These are phyloP conservation scores for Trichosporon sp. DNA, from an alignment of 1,284 basidiomycete genomes.

Conservation along the genomic window DNA sequence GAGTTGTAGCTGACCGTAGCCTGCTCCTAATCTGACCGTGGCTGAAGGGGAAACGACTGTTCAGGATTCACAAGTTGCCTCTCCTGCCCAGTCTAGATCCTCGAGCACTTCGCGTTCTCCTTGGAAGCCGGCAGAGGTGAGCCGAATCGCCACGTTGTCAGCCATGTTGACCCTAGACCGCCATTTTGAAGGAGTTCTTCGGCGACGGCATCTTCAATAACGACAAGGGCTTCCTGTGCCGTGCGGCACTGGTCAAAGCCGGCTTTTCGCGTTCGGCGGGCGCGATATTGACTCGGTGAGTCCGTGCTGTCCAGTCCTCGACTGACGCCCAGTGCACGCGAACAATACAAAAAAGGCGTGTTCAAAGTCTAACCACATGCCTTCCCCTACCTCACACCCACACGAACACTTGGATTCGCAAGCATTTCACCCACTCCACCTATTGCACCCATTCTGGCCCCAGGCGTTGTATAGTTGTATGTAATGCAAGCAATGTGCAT, in stretches of 20 bases:
- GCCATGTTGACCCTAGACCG: not conserved
- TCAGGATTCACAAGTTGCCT: not conserved
- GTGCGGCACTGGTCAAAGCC: not conserved
- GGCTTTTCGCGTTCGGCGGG: not conserved
- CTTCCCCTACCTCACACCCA: not conserved
- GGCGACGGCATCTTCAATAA: not conserved
- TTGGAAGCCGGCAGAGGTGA: not conserved
- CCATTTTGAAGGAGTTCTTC: slow-evolving; percentile 10
- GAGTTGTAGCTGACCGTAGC: not conserved
- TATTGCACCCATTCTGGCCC: not conserved
- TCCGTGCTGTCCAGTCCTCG: not conserved
- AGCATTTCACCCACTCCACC: not conserved
- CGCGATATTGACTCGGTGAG: slow-evolving; percentile 11
- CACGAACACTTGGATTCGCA: not conserved
- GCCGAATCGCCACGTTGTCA: not conserved
- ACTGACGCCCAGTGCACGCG: slow-evolving; percentile 8
- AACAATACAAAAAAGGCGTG: slow-evolving; percentile 4
- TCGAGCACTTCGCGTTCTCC: not conserved
- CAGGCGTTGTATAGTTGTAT: not conserved
- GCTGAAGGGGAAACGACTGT: not conserved
- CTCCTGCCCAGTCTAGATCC: not conserved
- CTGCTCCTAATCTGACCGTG: not conserved
- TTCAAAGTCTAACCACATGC: not conserved
- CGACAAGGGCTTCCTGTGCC: not conserved
- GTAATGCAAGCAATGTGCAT: slow-evolving; percentile 14